Conservation (phyloP, 306 rosid species). For the Castanea mollissima region DNA sequence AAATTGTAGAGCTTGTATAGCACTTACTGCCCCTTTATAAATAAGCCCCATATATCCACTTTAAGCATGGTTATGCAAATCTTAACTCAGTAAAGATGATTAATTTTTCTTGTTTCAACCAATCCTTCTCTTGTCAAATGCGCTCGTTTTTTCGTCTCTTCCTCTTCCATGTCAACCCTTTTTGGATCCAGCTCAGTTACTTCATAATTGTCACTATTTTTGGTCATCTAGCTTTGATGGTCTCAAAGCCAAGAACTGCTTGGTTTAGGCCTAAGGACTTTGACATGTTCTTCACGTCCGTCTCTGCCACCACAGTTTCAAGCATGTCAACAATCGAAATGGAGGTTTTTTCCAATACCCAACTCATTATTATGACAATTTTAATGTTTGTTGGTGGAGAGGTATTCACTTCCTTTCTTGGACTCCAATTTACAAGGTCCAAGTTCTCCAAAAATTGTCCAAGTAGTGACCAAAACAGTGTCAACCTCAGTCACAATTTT, state of each 20-base stretch:
- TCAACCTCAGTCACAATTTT: neutral
- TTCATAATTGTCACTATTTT: slow-evolving; percentile 37
- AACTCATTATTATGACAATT: slow-evolving; percentile 44
- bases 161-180: slow-evolving; percentile 3
- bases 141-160: neutral
- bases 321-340: slow-evolving; percentile 72
- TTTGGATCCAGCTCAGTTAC: slow-evolving; percentile 35
- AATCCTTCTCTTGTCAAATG: neutral
- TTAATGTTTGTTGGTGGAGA: slow-evolving; percentile 73
- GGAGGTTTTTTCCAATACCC: slow-evolving; percentile 55
- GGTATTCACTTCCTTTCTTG: slow-evolving; percentile 54
- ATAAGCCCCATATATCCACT: too few relatives aligned
- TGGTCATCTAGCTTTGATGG: slow-evolving; percentile 51
- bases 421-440: slow-evolving; percentile 24
- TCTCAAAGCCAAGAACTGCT: slow-evolving; percentile 34
- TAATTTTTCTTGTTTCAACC: neutral
- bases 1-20: too few relatives aligned
- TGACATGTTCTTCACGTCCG: slow-evolving; percentile 68
- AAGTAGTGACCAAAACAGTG: neutral
- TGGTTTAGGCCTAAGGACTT: slow-evolving; percentile 16
- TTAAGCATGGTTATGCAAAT: too few relatives aligned
- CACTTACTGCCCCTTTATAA: too few relatives aligned
- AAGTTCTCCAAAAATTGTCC: neutral
- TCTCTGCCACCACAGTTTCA: slow-evolving; percentile 67
- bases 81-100: neutral